These are phyloP conservation scores for Stephanodiscus minutulus DNA, from an alignment of 108 stramenopile genomes.

Conservation along the genomic window DNA sequence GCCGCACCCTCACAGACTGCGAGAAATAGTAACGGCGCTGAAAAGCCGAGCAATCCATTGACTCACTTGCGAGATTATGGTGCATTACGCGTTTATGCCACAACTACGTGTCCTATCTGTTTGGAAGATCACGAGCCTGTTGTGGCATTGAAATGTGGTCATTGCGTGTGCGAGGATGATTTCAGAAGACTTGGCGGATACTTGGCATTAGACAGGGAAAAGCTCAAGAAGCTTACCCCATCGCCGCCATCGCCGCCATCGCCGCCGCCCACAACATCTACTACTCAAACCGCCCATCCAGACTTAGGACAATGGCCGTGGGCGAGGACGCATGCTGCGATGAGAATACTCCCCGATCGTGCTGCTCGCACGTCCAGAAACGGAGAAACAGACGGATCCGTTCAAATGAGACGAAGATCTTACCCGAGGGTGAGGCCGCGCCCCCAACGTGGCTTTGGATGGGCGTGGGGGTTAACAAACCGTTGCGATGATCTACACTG, in stretches of 20 bases:
- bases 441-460: neutral
- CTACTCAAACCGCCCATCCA: too few species aligned
- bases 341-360: too few species aligned
- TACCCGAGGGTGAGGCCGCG: neutral
- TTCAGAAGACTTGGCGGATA: constrained; percentile 20
- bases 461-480: neutral
- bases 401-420: too few species aligned
- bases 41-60: constrained; percentile 5
- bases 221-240: neutral
- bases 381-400: too few species aligned
- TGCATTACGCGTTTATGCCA: constrained; percentile 22
- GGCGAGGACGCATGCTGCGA: too few species aligned
- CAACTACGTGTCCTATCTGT: constrained; percentile 29
- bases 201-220: constrained; percentile 13
- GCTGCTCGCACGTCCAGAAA: too few species aligned
- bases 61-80: constrained; percentile 23
- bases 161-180: constrained; percentile 23
- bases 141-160: constrained; percentile 30
- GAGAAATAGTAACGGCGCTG: neutral
- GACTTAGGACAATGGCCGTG: too few species aligned
- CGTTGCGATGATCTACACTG: neutral
- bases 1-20: neutral
- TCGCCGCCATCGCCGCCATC: too few species aligned
- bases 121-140: constrained; percentile 9
- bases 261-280: too few species aligned